Conservation (phyloP, 2,329 filamentous ascomycete genomes). For the Fusarium sororula region DNA sequence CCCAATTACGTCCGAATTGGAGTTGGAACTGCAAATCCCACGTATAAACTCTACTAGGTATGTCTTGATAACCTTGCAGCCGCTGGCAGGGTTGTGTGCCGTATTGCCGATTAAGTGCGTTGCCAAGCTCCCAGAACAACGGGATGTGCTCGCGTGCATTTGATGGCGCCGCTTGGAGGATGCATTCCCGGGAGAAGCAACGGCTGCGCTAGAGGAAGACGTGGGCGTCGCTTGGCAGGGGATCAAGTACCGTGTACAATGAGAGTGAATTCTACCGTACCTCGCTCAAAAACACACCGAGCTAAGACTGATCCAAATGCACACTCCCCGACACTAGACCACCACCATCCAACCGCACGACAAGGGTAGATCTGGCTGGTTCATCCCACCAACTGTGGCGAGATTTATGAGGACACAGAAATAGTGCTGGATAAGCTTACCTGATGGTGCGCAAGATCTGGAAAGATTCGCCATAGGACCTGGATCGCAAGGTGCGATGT, state of each 20-base stretch:
- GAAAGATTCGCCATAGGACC: not conserved
- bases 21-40: constrained; percentile 24
- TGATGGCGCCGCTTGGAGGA: constrained; percentile 28
- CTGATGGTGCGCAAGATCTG: constrained; percentile 14
- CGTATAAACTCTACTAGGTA: constrained; percentile 7
- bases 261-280: not conserved
- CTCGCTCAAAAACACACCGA: not conserved
- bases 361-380: constrained; percentile 28
- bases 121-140: constrained; percentile 31
- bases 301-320: constrained; percentile 11
- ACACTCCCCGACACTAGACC: constrained; percentile 32
- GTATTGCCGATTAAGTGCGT: constrained; percentile 38
- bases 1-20: constrained; percentile 1
- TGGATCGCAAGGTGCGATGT: not conserved
- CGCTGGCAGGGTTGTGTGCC: constrained; percentile 26
- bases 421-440: not conserved
- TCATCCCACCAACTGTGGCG: constrained; percentile 1
- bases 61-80: constrained; percentile 1
- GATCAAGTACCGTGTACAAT: constrained; percentile 22
- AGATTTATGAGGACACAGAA: not conserved
- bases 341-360: constrained; percentile 19
- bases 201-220: constrained; percentile 1
- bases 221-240: constrained; percentile 12
- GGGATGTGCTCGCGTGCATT: constrained; percentile 24
- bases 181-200: constrained; percentile 30